phyloP scores from a whole-genome alignment of 345 rosid genomes.

The Pistacia integerrima region DNA sequence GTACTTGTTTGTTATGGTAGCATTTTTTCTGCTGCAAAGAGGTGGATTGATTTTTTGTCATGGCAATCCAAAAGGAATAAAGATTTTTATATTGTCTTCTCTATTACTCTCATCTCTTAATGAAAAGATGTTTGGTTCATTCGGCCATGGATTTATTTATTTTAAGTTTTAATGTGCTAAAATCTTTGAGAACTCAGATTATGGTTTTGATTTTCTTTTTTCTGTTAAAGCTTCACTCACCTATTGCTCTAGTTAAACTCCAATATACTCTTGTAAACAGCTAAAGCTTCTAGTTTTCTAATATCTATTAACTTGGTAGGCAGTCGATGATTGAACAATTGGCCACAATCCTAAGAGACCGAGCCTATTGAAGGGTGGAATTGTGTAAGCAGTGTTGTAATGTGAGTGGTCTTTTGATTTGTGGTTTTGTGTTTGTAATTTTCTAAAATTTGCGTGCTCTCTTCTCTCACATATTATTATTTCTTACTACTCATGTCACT shows the following conservation, averaged over 20 bases:
- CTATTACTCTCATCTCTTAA: background rate
- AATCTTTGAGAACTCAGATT: background rate
- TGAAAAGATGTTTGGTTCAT: background rate
- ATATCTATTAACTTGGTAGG: slow-evolving; percentile 36
- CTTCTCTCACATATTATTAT: too few species aligned
- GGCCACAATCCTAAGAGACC: slow-evolving; percentile 67
- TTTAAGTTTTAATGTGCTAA: background rate
- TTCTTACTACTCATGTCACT: too few species aligned
- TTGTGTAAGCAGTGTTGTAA: slow-evolving; percentile 60
- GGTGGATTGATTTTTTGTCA: background rate
- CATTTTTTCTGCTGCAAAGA: background rate
- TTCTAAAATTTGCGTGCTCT: background rate
- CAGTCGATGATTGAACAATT: slow-evolving; percentile 61
- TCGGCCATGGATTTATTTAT: background rate
- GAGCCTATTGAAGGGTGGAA: slow-evolving; percentile 63
- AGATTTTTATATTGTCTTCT: background rate
- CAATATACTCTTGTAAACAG: background rate
- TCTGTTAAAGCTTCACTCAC: background rate
- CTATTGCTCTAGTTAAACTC: background rate
- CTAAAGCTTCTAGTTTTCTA: background rate
- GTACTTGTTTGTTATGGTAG: background rate
- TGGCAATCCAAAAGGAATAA: background rate
- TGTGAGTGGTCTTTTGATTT: slow-evolving; percentile 39
- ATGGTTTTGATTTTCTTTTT: background rate
- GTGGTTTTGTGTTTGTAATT: slow-evolving; percentile 7